Conservation (phyloP, 106 monocot species). For the Vanilla planifolia region DNA sequence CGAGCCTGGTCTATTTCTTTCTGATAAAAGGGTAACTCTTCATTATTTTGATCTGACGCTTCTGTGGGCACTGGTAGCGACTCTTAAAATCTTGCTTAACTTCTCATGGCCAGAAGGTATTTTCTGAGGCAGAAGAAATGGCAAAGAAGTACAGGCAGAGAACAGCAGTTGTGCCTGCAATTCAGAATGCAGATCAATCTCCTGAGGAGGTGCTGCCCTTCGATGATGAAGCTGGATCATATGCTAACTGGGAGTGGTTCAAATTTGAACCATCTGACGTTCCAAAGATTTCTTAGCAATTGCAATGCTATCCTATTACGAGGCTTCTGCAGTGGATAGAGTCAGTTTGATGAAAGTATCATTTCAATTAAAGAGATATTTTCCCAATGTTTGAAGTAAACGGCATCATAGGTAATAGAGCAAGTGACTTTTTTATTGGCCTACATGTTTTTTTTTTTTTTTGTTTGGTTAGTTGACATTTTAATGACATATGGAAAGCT, state of each 20-base stretch:
- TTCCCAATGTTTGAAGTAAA: no score
- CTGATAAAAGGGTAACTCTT: slow-evolving; percentile 59
- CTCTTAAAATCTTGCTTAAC: neutral
- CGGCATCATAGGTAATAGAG: no score
- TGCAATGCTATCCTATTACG: no score
- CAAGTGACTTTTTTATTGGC: no score
- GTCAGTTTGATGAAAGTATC: no score
- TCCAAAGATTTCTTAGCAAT: neutral
- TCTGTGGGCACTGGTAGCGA: neutral
- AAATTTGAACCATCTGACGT: slow-evolving; percentile 44
- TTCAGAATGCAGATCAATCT: slow-evolving; percentile 7
- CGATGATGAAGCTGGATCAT: slow-evolving; percentile 57
- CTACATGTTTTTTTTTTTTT: no score
- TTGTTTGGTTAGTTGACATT: no score
- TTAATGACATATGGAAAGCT: no score
- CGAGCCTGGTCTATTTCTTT: slow-evolving; percentile 72
- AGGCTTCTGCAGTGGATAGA: no score
- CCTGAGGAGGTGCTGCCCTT: slow-evolving; percentile 38
- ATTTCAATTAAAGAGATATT: no score
- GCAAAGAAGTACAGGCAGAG: slow-evolving; percentile 55
- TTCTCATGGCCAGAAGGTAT: slow-evolving; percentile 57
- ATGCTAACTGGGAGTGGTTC: slow-evolving; percentile 91
- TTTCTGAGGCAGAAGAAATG: slow-evolving; percentile 83
- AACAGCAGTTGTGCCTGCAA: slow-evolving; percentile 23
- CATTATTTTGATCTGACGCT: neutral